Evolutionary conservation across 73 alveolate genomes (phyloP), one percentile per base, ranked within the genome.

Genomic region (Uronychia setigera): DNA sequence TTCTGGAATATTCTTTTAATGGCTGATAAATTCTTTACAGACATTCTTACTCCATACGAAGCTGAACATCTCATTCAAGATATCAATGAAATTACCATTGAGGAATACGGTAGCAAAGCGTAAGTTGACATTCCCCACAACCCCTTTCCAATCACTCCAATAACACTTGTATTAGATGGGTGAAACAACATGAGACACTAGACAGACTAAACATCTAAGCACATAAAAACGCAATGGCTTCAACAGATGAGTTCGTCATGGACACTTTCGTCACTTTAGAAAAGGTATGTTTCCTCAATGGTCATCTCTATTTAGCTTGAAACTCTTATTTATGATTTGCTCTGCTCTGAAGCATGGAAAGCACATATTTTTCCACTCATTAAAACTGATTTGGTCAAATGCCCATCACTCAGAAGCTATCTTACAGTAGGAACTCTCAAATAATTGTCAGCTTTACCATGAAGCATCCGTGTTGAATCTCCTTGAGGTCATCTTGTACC

Each of bases 391-490:
- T 80, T 94, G 32, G 78, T 91, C 1, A 87, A 89, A 29, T 76
- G 89, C 29, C 79, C 94, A 32, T 87, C 98, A 29, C 74, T 92
- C 46, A 80, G 95, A 35, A 76, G 94, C 31, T 93, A 93, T 82
- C 74, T 90, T 26, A 26, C 88, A 0, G 90, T 83, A 83, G 13
- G 5, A 28, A 1, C 19, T 27, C 19, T 13, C 33, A n/a, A 13
- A 1, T 79, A 84, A 89, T 80, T 80, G 91, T 60, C 92, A 87
- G 79, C 84, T 97, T 28, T 94, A 95, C 87, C 99, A 97, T 81
- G 99, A 98, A 93, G 99, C 99, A 0, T 94, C 97, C 19, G 97
- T 98, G 28, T 96, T 97, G 76, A 99, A 99, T 89, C 92, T 99
- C 60, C 81, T 99, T 0, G 99, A 98, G 95, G 95, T 98, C 58